Percentiles rank a stretch among this genome's conserved stretches.
phyloP scores from a whole-genome alignment of 768 basidiomycete species.

The Serpula lacrymans region DNA sequence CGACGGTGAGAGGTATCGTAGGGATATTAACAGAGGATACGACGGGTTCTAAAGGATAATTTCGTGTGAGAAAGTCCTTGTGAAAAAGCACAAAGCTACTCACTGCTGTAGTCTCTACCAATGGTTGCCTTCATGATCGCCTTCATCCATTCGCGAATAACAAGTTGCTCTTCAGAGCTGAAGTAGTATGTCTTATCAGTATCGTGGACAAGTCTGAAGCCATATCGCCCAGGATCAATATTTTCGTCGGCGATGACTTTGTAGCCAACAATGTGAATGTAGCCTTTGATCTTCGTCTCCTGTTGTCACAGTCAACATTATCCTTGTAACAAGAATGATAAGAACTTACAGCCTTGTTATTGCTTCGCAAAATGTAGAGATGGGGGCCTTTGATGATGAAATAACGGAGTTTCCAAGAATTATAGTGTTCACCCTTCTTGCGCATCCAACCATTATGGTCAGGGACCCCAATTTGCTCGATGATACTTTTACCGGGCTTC shows the following conservation, averaged over 20 bases:
- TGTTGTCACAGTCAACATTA: constrained; percentile 26
- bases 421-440: constrained; percentile 93
- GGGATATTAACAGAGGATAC: constrained; percentile 96
- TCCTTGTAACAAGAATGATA: not conserved
- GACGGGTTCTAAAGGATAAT: constrained; percentile 66
- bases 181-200: constrained; percentile 86
- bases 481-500: constrained; percentile 65
- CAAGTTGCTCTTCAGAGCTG: constrained; percentile 81
- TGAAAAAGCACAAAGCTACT: constrained; percentile 23
- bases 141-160: constrained; percentile 99
- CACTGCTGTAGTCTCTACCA: constrained; percentile 87
- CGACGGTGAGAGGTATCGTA: constrained; percentile 91
- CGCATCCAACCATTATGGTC: constrained; percentile 94
- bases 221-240: constrained; percentile 88
- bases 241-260: constrained; percentile 92
- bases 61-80: constrained; percentile 13
- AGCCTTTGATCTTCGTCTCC: constrained; percentile 97
- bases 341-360: constrained; percentile 45
- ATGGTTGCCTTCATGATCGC: constrained; percentile 99
- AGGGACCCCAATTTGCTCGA: constrained; percentile 87
- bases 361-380: constrained; percentile 81
- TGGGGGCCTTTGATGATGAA: constrained; percentile 91
- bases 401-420: constrained; percentile 88
- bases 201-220: constrained; percentile 92
- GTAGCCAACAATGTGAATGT: constrained; percentile 88